A percentile compares a stretch with the other conserved stretches of the same genome.
These are phyloP conservation scores for Kalaharituber pfeilii DNA, from an alignment of 2,329 filamentous ascomycete genomes.

Conservation along the genomic window DNA sequence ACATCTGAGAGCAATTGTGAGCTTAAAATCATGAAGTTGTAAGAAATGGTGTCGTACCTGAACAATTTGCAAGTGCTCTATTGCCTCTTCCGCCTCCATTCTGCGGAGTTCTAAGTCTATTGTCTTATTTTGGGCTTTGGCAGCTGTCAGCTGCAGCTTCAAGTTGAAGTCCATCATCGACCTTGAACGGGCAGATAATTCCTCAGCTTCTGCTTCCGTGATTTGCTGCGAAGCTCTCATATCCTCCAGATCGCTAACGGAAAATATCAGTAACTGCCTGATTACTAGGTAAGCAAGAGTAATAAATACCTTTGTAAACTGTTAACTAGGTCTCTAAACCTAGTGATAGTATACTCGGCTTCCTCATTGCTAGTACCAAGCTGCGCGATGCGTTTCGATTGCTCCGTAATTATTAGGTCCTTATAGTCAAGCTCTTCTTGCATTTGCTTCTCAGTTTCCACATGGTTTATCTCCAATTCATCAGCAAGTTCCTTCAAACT, in stretches of 20 bases:
- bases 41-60: constrained; percentile 9
- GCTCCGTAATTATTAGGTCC: constrained; percentile 68
- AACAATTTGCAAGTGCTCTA: constrained; percentile 74
- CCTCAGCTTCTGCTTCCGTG: constrained; percentile 80
- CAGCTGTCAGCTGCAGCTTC: constrained; percentile 76
- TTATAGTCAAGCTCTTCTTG: constrained; percentile 85
- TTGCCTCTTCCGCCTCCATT: constrained; percentile 53
- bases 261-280: constrained; percentile 1
- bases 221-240: constrained; percentile 84
- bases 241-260: constrained; percentile 54
- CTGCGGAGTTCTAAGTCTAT: not conserved
- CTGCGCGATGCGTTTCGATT: constrained; percentile 51
- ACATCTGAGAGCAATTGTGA: constrained; percentile 41
- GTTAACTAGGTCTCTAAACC: constrained; percentile 77
- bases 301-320: constrained; percentile 46
- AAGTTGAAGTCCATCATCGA: constrained; percentile 95
- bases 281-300: not conserved
- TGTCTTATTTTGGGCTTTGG: constrained; percentile 78
- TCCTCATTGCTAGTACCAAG: constrained; percentile 71
- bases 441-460: constrained; percentile 84
- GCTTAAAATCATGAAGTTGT: not conserved
- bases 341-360: constrained; percentile 72
- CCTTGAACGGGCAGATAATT: constrained; percentile 70
- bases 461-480: constrained; percentile 82
- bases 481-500: constrained; percentile 83